A percentile compares a stretch with the other conserved stretches of the same genome.
These are phyloP conservation scores for Polysphondylium violaceum DNA, from an alignment of 78 protist species.

Conservation along the genomic window DNA sequence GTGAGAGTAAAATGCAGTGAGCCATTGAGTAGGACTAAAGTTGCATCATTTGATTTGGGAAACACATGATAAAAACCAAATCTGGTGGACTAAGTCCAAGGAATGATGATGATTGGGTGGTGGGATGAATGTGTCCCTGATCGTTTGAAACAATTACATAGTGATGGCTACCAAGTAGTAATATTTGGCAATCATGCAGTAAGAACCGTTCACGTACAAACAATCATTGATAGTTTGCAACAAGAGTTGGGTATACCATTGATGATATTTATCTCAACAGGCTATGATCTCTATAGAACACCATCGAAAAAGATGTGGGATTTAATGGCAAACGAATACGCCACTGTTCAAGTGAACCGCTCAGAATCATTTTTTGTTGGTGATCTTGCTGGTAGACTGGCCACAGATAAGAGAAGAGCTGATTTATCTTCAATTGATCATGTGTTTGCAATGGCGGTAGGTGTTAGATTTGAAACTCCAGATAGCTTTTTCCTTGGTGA, in stretches of 20 bases:
- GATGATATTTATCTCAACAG: conserved; percentile 6
- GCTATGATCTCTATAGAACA: conserved; percentile 25
- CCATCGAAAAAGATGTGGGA: conserved; percentile 55
- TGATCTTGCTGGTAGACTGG: conserved; percentile 92
- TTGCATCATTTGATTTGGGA: conserved; percentile 71
- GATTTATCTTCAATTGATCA: conserved; percentile 91
- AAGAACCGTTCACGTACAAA: neutral
- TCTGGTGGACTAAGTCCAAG: conserved; percentile 37
- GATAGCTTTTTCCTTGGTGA: conserved; percentile 89
- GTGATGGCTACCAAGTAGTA: conserved; percentile 37
- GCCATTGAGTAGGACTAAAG: conserved; percentile 15
- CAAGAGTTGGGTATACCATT: conserved; percentile 15
- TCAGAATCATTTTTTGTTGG: conserved; percentile 78
- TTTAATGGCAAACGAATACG: conserved; percentile 17
- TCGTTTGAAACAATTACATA: neutral
- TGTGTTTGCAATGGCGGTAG: conserved; percentile 77
- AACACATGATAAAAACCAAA: conserved; percentile 26
- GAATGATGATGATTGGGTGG: conserved; percentile 59
- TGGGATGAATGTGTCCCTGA: conserved; percentile 4
- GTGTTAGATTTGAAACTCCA: conserved; percentile 88
- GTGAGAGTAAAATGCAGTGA: too few species aligned
- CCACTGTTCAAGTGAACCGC: conserved; percentile 17
- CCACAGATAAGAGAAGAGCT: conserved; percentile 40
- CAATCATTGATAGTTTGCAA: conserved; percentile 14
- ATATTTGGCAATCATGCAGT: conserved; percentile 51